phyloP scores from a whole-genome alignment of 1,284 basidiomycete genomes.

The Malassezia equina region DNA sequence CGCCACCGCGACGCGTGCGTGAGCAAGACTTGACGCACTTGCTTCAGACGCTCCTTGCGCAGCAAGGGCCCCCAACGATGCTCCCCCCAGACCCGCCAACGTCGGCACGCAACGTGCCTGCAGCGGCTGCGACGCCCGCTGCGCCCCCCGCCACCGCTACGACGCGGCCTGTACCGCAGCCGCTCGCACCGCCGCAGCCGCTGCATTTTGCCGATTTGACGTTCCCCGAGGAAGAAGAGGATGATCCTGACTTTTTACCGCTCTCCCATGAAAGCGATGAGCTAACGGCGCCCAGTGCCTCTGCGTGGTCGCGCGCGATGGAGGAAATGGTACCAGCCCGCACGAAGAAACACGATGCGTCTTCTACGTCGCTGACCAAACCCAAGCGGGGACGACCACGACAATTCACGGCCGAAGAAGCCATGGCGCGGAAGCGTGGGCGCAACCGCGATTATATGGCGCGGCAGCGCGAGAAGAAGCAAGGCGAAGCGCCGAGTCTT shows the following conservation, averaged over 20 bases:
- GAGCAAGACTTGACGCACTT: constrained; percentile 33
- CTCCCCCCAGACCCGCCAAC: background rate
- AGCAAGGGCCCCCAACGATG: constrained; percentile 16
- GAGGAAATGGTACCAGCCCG: constrained; percentile 21
- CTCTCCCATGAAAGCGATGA: constrained; percentile 25
- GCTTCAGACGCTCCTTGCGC: constrained; percentile 29
- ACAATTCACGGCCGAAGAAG: constrained; percentile 15
- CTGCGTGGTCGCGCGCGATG: constrained; percentile 33
- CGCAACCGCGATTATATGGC: constrained; percentile 15
- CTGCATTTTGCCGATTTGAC: constrained; percentile 24
- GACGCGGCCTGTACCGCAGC: background rate
- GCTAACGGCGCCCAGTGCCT: constrained; percentile 25
- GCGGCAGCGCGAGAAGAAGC: constrained; percentile 11
- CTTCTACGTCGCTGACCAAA: background rate
- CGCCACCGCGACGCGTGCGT: constrained; percentile 19
- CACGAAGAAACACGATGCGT: background rate
- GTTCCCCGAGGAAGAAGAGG: constrained; percentile 33
- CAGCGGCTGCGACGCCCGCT: background rate
- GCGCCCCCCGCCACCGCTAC: background rate
- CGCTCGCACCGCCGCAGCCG: background rate
- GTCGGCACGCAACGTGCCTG: background rate
- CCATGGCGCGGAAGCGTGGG: constrained; percentile 13
- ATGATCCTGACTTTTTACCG: constrained; percentile 34
- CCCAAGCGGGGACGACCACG: constrained; percentile 3
- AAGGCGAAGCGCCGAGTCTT: constrained; percentile 13